Evolutionary conservation across 2,329 filamentous ascomycete species (phyloP).

Genomic region (Aspergillus aculeatus): DNA sequence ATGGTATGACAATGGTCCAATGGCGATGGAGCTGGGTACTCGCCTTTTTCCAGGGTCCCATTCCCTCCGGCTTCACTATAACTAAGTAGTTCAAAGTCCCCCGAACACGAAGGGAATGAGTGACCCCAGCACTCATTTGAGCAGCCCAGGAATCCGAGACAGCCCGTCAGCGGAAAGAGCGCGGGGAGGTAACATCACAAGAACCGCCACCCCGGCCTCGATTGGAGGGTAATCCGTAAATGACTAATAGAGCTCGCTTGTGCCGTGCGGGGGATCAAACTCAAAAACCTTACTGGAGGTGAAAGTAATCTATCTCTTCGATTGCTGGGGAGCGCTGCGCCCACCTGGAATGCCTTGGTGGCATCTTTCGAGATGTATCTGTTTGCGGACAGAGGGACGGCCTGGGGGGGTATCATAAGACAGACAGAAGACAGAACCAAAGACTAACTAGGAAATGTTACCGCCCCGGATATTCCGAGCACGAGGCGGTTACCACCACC

Average conservation of each 20-base stretch:
- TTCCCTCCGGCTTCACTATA: not conserved
- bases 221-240: not conserved
- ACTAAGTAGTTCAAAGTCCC: not conserved
- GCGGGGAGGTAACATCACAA: not conserved
- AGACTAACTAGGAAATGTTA: not conserved
- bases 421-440: no score
- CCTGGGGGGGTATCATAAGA: no score
- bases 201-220: conserved; percentile 1
- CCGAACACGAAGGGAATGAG: not conserved
- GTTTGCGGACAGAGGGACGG: not conserved
- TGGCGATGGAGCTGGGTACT: not conserved
- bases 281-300: not conserved
- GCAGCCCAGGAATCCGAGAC: not conserved
- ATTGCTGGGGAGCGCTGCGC: not conserved
- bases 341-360: not conserved
- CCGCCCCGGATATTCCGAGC: not conserved
- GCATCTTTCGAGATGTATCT: not conserved
- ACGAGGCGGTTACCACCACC: not conserved
- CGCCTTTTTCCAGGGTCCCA: not conserved
- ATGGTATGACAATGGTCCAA: not conserved
- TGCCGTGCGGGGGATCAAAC: conserved; percentile 3
- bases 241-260: not conserved
- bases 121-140: not conserved
- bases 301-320: not conserved
- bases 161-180: not conserved